Evolutionary conservation across 495 filamentous ascomycete genomes (phyloP), one percentile per base, ranked within the genome.

Genomic region (Neurospora cerealis): DNA sequence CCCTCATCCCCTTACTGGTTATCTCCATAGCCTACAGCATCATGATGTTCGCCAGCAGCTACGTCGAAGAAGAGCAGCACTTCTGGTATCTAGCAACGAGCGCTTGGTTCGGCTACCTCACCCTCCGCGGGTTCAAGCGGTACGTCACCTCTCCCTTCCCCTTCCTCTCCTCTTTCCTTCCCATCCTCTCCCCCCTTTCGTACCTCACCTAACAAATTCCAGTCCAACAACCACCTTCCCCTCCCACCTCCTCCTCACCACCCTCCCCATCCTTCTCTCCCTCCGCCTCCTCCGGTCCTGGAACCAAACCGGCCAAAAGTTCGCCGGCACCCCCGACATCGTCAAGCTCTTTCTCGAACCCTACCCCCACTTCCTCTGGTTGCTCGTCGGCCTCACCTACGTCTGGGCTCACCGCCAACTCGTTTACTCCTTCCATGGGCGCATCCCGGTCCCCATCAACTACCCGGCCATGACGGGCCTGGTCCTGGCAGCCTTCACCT

Each of bases 1-100:
- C 54, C 1, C 54, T 66, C 54, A 66, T 15, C 11, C 28, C 54
- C 28, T 66, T 66, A 66, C 15, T 66, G 24, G 54, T 72, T 24
- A 83, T 88, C 7, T 82, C 88, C 1, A 10, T 91, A 1, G 79
- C 88, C 0, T 97, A 97, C 79, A 89, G 90, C 11, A 79, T 87
- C 39, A 95, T 97, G 91, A 98, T 98, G 94, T 98, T 98, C 82
- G 94, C 95, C 38, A 97, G 93, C 80, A 97, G 94, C 79, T 98
- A 94, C 79, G 93, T 99, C 34, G 96, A 99, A 79, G 96, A 99
- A 81, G 96, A 99, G 79, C 96, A 98, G 34, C 92, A 98, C 75
- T 97, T 97, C 81, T 99, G 96, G 96, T 98, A 98, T 81, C 97
- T 95, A 94, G 79, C 88, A 21, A 89, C 91, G 15, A 90, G 92